phyloP scores from a whole-genome alignment of 2,329 filamentous ascomycete genomes.

The Orbilia javanica region DNA sequence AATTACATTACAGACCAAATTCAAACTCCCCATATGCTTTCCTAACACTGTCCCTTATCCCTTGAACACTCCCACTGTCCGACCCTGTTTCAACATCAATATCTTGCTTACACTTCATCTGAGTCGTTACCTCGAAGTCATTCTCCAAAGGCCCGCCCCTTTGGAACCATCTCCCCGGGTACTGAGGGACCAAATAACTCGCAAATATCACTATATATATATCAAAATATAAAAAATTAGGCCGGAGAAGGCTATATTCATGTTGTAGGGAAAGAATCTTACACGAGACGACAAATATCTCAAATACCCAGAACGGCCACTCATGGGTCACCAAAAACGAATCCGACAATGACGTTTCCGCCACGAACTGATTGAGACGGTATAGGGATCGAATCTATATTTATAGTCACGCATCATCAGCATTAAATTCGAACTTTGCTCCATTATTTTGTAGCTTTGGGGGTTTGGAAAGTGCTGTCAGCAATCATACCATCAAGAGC shows the following conservation, averaged over 20 bases:
- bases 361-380: slow-evolving; percentile 29
- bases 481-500: slow-evolving; percentile 28
- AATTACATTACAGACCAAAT: background rate
- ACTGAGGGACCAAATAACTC: slow-evolving; percentile 35
- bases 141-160: slow-evolving; percentile 19
- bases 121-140: slow-evolving; percentile 5
- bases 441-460: background rate
- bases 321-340: slow-evolving; percentile 33
- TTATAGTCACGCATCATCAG: too few relatives aligned
- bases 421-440: too few relatives aligned
- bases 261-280: background rate
- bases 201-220: slow-evolving; percentile 25
- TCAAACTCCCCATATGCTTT: background rate
- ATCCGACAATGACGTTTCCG: background rate
- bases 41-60: background rate
- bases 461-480: background rate
- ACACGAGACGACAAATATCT: slow-evolving; percentile 28
- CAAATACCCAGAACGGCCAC: slow-evolving; percentile 48
- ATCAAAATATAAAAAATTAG: background rate
- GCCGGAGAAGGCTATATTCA: too few relatives aligned
- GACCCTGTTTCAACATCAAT: background rate
- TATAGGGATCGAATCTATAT: slow-evolving; percentile 38
- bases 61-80: background rate
- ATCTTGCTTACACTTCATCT: background rate
- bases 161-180: slow-evolving; percentile 42